These are phyloP conservation scores for Chytriomyces sp. DNA, from an alignment of 192 early-diverging fungal species.

Conservation along the genomic window DNA sequence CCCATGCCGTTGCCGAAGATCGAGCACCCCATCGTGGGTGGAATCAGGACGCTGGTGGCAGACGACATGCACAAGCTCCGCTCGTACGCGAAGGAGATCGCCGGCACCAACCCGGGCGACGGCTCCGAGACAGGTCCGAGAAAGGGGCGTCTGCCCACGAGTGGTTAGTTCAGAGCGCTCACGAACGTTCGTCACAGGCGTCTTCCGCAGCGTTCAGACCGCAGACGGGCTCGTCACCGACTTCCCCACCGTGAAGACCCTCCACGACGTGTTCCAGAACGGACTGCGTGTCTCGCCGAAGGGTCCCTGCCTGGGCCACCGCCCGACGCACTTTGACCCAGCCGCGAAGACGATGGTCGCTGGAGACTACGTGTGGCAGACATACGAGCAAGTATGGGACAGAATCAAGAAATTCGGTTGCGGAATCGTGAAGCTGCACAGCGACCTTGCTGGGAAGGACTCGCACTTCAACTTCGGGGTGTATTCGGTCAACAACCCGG, in stretches of 20 bases:
- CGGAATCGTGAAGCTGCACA: conserved; percentile 36
- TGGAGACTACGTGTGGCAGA: conserved; percentile 40
- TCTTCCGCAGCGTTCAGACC: conserved; percentile 46
- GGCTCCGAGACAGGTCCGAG: conserved; percentile 25
- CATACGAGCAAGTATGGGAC: conserved; percentile 39
- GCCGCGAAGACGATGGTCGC: conserved; percentile 36
- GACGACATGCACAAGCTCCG: conserved; percentile 24
- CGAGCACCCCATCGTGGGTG: neutral
- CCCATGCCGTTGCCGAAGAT: neutral
- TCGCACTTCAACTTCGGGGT: conserved; percentile 16
- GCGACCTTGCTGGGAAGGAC: conserved; percentile 3
- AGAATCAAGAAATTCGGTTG: conserved; percentile 45
- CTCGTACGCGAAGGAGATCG: conserved; percentile 22
- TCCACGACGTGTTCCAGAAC: conserved; percentile 48
- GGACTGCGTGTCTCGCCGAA: conserved; percentile 30
- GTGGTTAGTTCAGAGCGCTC: neutral
- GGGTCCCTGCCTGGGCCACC: conserved; percentile 39
- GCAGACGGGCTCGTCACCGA: conserved; percentile 37
- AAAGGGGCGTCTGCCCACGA: too few species aligned
- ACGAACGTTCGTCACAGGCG: conserved; percentile 22
- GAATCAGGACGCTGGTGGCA: conserved; percentile 11
- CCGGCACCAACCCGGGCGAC: conserved; percentile 18
- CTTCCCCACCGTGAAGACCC: conserved; percentile 50
- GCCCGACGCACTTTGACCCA: conserved; percentile 34
- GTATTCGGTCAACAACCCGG: conserved; percentile 24